Evolutionary conservation across 2,329 filamentous ascomycete species (phyloP).

Genomic region (Gliomastix tumulicola): DNA sequence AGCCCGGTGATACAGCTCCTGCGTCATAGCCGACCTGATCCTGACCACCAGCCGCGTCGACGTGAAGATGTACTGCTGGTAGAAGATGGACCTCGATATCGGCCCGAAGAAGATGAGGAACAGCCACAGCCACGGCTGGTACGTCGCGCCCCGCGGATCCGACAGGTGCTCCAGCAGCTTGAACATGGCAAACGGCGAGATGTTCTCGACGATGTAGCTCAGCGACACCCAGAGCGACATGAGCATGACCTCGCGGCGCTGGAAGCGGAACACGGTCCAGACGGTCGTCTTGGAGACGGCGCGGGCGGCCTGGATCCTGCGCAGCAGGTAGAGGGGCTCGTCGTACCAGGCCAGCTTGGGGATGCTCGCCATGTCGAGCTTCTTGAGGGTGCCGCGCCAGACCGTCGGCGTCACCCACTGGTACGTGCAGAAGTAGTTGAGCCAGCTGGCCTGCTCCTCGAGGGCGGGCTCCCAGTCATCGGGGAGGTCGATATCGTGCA

Average conservation of each 20-base stretch:
- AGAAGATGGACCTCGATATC: slow-evolving; percentile 36
- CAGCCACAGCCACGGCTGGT: slow-evolving; percentile 47
- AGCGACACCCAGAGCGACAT: slow-evolving; percentile 36
- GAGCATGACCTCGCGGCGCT: slow-evolving; percentile 30
- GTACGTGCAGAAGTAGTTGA: slow-evolving; percentile 43
- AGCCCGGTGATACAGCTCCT: slow-evolving; percentile 50
- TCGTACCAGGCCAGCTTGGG: slow-evolving; percentile 48
- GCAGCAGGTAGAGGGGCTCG: slow-evolving; percentile 40
- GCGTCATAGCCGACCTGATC: slow-evolving; percentile 48
- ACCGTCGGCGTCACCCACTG: slow-evolving; percentile 42
- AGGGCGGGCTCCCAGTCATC: slow-evolving; percentile 31
- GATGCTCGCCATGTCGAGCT: slow-evolving; percentile 38
- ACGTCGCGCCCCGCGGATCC: slow-evolving; percentile 31
- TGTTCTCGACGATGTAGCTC: slow-evolving; percentile 35
- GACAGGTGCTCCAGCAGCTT: slow-evolving; percentile 44
- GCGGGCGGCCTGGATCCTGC: slow-evolving; percentile 34
- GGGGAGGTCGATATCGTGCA: slow-evolving; percentile 24
- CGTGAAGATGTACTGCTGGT: slow-evolving; percentile 51
- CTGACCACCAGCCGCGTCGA: slow-evolving; percentile 50
- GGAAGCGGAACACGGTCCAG: slow-evolving; percentile 35
- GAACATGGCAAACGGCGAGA: slow-evolving; percentile 47
- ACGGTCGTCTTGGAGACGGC: slow-evolving; percentile 33
- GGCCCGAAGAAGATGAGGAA: slow-evolving; percentile 45
- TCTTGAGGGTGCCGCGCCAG: slow-evolving; percentile 35
- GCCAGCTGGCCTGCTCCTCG: slow-evolving; percentile 48